phyloP scores from a whole-genome alignment of 2,329 filamentous ascomycete species.

The Apiospora saccharicola region DNA sequence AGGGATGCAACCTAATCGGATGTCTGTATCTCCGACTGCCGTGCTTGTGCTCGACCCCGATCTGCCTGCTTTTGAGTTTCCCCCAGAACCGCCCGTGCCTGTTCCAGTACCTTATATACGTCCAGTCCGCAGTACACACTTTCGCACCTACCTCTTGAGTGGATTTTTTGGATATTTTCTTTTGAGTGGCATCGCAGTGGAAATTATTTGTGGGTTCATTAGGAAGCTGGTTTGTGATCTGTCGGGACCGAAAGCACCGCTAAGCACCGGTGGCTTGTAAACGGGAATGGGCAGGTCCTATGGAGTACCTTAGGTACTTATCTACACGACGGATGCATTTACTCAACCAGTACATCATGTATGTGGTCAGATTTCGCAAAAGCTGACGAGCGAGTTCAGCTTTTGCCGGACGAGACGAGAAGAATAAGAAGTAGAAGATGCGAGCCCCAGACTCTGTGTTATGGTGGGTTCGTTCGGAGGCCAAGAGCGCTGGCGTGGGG shows the following conservation, averaged over 20 bases:
- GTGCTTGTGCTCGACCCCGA: background rate
- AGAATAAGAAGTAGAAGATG: background rate
- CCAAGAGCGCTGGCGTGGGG: background rate
- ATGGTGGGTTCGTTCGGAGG: background rate
- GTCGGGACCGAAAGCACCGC: background rate
- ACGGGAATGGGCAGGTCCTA: background rate
- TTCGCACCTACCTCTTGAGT: background rate
- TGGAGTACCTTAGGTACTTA: background rate
- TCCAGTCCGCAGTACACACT: no score
- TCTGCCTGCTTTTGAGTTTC: background rate
- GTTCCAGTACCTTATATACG: background rate
- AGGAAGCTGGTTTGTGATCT: background rate
- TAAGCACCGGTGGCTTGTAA: background rate
- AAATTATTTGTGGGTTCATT: background rate
- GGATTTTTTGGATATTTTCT: conserved; percentile 3
- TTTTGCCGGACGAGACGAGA: background rate
- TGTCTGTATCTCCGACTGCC: background rate
- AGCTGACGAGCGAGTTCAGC: background rate
- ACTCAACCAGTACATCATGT: background rate
- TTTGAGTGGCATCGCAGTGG: conserved; percentile 1
- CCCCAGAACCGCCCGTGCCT: background rate
- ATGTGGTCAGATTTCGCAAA: background rate
- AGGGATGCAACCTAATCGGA: background rate
- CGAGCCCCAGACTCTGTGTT: background rate
- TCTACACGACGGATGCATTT: background rate